Conservation (phyloP, 768 basidiomycete genomes). For the Pholiota microspora region DNA sequence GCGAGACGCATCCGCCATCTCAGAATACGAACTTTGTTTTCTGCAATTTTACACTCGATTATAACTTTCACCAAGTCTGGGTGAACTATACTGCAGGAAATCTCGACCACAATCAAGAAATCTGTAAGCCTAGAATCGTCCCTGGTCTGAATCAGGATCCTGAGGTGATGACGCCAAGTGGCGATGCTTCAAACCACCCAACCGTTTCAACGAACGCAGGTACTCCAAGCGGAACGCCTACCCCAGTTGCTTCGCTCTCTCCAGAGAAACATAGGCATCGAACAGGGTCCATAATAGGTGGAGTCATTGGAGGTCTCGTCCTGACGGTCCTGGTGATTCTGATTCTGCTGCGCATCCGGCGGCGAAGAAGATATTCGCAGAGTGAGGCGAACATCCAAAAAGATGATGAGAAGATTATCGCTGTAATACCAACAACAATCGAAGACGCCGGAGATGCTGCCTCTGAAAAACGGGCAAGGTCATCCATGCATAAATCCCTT, state of each 20-base stretch:
- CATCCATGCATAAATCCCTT: background rate
- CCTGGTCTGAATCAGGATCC: too few relatives aligned
- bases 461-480: background rate
- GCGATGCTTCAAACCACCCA: too few relatives aligned
- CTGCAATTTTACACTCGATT: background rate
- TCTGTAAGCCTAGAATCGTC: too few relatives aligned
- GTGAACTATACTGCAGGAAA: too few relatives aligned
- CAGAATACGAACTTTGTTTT: too few relatives aligned
- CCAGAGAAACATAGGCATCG: background rate
- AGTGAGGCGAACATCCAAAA: background rate
- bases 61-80: background rate
- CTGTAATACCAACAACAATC: background rate
- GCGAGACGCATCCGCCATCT: too few relatives aligned
- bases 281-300: background rate
- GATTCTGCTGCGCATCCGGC: background rate
- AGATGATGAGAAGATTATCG: background rate
- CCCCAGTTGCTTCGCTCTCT: background rate
- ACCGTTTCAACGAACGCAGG: too few relatives aligned
- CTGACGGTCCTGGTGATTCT: background rate
- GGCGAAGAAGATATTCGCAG: background rate
- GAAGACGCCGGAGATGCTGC: background rate
- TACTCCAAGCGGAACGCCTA: too few relatives aligned
- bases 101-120: too few relatives aligned
- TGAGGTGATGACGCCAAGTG: too few relatives aligned
- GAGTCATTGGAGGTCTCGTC: slow-evolving; percentile 1